Base-by-base conservation (phyloP, 78 protist genomes). In the Diacronema lutheri region DNA sequence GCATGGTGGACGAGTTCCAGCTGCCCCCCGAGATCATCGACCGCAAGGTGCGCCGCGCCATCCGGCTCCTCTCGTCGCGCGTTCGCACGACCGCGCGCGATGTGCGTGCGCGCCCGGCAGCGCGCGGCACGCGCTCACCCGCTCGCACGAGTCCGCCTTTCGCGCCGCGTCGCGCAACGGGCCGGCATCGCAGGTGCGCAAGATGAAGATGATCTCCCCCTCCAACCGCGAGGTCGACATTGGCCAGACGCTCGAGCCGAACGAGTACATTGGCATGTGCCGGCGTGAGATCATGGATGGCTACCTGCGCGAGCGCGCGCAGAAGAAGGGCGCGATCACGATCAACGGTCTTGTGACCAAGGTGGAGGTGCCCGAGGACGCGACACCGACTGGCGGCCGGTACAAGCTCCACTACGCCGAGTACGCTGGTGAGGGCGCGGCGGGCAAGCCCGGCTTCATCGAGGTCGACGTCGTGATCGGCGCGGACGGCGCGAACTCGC, bases 191-290 rank as follows among this genome's bases (percentile, higher is more conserved):
- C n/a, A n/a, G n/a, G n/a, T n/a, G n/a, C 83, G 83, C 35, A 78
- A 50, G 83, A 85, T 85, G 88, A 76, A 69, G 56, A 85, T 85
- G 88, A 85, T 85, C 80, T 85, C 88, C 37, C 88, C 88, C 65
- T 50, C 83, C 31, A 57, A 57, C 83, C 64, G 62, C 29, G 88
- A 71, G 73, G 88, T 73, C 12, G 81, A 76, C 58, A 58, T 85
- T 21, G 88, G 88, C 44, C 83, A 58, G 38, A 85, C 88, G 16
- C 83, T 85, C 44, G 73, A 73, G 82, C 66, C 56, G 31, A 38
- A 71, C 41, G 88, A 85, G 88, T 85, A 85, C 82, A 85, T 85
- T 73, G 88, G 88, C 73, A 85, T 85, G 88, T 41, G 65, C 60
- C 79, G 88, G 37, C 88, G 88, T 38, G 88, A 85, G 82, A 38